Conservation (phyloP, 2,329 filamentous ascomycete species). For the Arthrobotrys sphaeroides region DNA sequence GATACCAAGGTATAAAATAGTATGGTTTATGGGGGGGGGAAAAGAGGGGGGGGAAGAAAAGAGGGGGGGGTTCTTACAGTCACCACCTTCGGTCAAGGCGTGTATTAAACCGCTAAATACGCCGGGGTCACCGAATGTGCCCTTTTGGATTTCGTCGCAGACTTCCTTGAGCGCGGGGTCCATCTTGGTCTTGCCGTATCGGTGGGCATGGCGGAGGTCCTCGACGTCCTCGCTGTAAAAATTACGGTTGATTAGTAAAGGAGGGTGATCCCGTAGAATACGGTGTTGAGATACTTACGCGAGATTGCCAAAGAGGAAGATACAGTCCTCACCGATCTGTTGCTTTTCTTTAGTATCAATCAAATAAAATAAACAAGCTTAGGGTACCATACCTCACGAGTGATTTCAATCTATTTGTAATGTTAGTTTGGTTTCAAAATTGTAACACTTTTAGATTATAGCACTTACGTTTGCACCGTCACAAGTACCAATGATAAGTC, state of each 20-base stretch:
- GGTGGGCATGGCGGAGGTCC: conserved; percentile 88
- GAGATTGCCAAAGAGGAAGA: conserved; percentile 97
- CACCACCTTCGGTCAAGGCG: conserved; percentile 88
- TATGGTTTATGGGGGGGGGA: neutral
- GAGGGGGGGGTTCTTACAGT: conserved; percentile 65
- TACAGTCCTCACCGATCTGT: conserved; percentile 87
- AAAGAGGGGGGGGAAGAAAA: no score
- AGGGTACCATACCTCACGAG: conserved; percentile 71
- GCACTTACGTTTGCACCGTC: conserved; percentile 91
- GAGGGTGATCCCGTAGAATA: neutral
- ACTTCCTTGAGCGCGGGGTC: conserved; percentile 81
- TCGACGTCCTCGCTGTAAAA: conserved; percentile 74
- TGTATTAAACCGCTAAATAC: conserved; percentile 85
- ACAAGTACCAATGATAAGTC: conserved; percentile 95
- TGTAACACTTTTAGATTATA: neutral
- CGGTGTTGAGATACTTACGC: conserved; percentile 70
- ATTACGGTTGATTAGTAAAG: neutral
- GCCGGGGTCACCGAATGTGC: conserved; percentile 79
- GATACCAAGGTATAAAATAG: neutral
- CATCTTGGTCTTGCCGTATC: conserved; percentile 80
- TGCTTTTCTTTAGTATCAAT: conserved; percentile 13
- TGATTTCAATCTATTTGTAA: conserved; percentile 82
- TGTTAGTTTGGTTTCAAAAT: neutral
- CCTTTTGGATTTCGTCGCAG: conserved; percentile 81
- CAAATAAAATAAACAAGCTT: no score